phyloP scores from a whole-genome alignment of 495 filamentous ascomycete species.

The Aspergillus heteromorphus region DNA sequence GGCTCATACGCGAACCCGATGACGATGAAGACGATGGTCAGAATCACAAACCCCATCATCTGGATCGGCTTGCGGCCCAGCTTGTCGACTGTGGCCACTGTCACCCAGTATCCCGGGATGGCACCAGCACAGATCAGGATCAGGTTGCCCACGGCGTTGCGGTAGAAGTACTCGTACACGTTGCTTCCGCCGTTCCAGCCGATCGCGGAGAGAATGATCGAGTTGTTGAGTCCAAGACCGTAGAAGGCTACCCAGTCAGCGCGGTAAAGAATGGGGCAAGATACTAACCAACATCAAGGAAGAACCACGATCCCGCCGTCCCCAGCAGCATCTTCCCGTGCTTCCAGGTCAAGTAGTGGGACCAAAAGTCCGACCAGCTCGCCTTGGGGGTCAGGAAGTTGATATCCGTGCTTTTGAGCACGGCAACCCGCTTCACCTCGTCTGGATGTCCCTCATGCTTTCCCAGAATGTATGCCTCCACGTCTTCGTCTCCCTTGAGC shows the following conservation, averaged over 20 bases:
- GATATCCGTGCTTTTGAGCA: conserved; percentile 34
- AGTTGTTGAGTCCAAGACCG: conserved; percentile 73
- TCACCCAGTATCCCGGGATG: conserved; percentile 75
- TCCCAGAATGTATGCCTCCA: conserved; percentile 57
- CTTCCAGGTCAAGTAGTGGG: conserved; percentile 60
- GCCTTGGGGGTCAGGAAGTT: conserved; percentile 55
- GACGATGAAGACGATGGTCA: conserved; percentile 70
- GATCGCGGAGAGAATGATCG: conserved; percentile 60
- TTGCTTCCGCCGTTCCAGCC: conserved; percentile 55
- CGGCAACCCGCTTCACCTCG: conserved; percentile 50
- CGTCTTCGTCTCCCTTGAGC: conserved; percentile 61
- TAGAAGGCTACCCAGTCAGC: conserved; percentile 58
- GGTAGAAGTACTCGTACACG: conserved; percentile 61
- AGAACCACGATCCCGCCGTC: conserved; percentile 76
- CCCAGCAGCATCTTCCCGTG: conserved; percentile 67
- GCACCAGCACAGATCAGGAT: conserved; percentile 70
- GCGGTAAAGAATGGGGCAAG: not conserved
- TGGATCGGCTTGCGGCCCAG: conserved; percentile 79
- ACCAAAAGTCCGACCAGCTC: conserved; percentile 58
- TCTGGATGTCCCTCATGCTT: conserved; percentile 56
- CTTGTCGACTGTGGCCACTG: conserved; percentile 62
- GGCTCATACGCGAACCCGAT: conserved; percentile 63
- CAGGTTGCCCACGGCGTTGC: conserved; percentile 66
- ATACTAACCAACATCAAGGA: conserved; percentile 55
- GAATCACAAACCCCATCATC: conserved; percentile 65